phyloP scores from a whole-genome alignment of 352 stramenopile species.

The Phytopythium oedochilum region DNA sequence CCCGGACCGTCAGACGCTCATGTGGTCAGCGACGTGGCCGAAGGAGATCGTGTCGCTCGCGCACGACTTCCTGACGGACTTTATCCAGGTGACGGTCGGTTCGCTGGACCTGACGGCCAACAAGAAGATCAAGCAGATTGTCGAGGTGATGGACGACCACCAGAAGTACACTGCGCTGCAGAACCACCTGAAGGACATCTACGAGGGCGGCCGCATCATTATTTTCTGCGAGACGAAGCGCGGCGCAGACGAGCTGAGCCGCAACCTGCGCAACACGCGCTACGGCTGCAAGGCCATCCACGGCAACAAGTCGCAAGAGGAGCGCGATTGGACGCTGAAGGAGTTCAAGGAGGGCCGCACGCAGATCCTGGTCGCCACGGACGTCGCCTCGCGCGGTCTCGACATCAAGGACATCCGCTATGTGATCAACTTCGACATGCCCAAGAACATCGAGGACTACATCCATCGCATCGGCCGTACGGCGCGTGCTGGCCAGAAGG shows the following conservation, averaged over 20 bases:
- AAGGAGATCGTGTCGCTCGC: slow-evolving; percentile 97
- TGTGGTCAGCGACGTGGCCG: slow-evolving; percentile 99
- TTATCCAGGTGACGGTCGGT: slow-evolving; percentile 94
- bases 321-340: slow-evolving; percentile 96
- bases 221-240: slow-evolving; percentile 99
- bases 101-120: slow-evolving; percentile 97
- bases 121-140: slow-evolving; percentile 97
- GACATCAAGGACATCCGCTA: slow-evolving; percentile 99
- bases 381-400: slow-evolving; percentile 98
- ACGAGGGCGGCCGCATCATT: slow-evolving; percentile 94
- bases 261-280: slow-evolving; percentile 90
- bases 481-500: slow-evolving; percentile 95
- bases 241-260: slow-evolving; percentile 95
- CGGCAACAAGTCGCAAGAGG: slow-evolving; percentile 98
- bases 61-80: slow-evolving; percentile 97
- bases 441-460: slow-evolving; percentile 98
- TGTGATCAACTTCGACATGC: slow-evolving; percentile 99
- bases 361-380: slow-evolving; percentile 97
- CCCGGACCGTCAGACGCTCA: slow-evolving; percentile 97
- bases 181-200: slow-evolving; percentile 77
- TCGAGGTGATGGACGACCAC: slow-evolving; percentile 95
- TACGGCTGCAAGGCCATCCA: slow-evolving; percentile 98
- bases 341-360: slow-evolving; percentile 97
- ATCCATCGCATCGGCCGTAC: slow-evolving; percentile 98
- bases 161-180: slow-evolving; percentile 94